Evolutionary conservation across 2,329 filamentous ascomycete genomes (phyloP), one percentile per base, ranked within the genome.

Genomic region (Colletotrichum aenigma): DNA sequence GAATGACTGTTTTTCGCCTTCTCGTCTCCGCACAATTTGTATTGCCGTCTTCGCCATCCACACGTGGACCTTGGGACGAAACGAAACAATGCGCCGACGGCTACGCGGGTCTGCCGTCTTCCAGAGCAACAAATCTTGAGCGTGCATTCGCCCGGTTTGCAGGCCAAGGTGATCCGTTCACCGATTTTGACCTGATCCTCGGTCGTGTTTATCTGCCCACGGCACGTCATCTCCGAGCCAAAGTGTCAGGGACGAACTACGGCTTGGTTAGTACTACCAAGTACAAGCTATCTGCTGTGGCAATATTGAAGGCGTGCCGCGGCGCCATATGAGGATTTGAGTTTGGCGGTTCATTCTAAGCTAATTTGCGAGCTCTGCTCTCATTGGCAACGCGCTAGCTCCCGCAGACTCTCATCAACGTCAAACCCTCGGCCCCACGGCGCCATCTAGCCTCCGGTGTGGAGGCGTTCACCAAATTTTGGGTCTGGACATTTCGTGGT

Each of bases 51-150:
- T 52, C 13, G 32, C 10, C 56, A 21, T 73, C 58, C 56, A 61
- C 74, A 76, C 70, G 74, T 76, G 74, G 58, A 13, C 28, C 16
- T 58, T 69, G 56, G 74, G 74, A 69, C 74, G 74, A 75, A 75
- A 75, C 74, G 64, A 73, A 75, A 75, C 74, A 73, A 52, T 36
- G 64, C 34, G 56, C 70, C 62, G 58, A 68, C 65, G 36, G 64
- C n/a, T 30, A 21, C 58, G 62, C 66, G 56, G 71, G 56, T 48
- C 24, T 34, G 56, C 43, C 30, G 30, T 13, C 30, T 67, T 58
- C 32, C 43, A 34, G 58, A 48, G 28, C 24, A 26, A 62, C 18
- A 58, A 68, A 48, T 36, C 48, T 55, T 58, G 36, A 18, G 43
- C 62, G 64, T 70, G 67, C 67, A 62, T 61, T 32, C 34, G 55